phyloP scores from a whole-genome alignment of 1,284 basidiomycete species.

The Anthracocystis walkeri region DNA sequence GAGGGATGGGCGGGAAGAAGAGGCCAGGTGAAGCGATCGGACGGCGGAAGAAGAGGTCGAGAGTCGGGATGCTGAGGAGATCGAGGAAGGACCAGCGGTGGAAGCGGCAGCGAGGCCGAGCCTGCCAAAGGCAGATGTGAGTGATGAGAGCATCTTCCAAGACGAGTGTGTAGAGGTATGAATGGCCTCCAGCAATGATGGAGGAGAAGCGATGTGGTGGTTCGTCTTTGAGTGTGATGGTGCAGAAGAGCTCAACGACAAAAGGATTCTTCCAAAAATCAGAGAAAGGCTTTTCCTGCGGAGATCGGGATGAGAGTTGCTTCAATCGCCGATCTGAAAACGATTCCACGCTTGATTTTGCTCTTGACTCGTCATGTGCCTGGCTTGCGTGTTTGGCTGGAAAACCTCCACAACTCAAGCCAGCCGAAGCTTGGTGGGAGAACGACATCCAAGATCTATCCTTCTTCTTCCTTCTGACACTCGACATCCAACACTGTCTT shows the following conservation, averaged over 20 bases:
- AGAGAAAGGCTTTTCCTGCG: background rate
- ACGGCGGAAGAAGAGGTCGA: slow-evolving; percentile 10
- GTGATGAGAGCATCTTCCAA: slow-evolving; percentile 28
- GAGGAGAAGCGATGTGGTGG: slow-evolving; percentile 2
- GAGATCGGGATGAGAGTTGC: background rate
- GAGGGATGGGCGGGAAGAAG: slow-evolving; percentile 8
- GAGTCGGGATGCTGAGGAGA: slow-evolving; percentile 9
- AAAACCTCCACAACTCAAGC: slow-evolving; percentile 12
- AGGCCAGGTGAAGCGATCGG: slow-evolving; percentile 29
- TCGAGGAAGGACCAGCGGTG: slow-evolving; percentile 17
- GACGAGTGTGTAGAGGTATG: background rate
- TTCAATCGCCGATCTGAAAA: slow-evolving; percentile 5
- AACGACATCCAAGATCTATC: slow-evolving; percentile 1
- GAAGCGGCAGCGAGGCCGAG: slow-evolving; percentile 19
- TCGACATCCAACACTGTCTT: background rate
- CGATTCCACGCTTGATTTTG: background rate
- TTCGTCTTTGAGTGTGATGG: slow-evolving; percentile 6
- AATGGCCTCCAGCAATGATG: background rate
- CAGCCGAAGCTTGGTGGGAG: background rate
- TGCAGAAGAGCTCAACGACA: slow-evolving; percentile 6
- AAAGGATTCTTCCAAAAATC: slow-evolving; percentile 28
- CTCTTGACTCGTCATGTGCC: background rate
- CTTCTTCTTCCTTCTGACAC: background rate
- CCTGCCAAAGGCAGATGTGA: slow-evolving; percentile 33
- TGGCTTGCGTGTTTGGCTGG: background rate